phyloP scores from a whole-genome alignment of 148 eudicot species.

The Arctostaphylos glauca region DNA sequence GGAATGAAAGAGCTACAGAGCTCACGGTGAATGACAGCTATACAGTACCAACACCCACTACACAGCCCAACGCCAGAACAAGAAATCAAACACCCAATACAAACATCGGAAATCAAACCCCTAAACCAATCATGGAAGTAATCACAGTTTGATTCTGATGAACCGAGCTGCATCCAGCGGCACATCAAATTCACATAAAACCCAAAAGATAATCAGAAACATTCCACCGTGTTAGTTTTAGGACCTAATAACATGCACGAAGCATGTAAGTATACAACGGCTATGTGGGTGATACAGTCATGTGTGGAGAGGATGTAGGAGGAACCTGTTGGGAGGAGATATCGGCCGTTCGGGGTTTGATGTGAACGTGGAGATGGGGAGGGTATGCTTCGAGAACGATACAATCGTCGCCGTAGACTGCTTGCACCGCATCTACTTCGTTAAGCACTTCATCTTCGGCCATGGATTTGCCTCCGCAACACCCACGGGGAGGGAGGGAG shows the following conservation, averaged over 20 bases:
- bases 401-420: slow-evolving; percentile 91
- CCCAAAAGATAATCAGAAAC: neutral
- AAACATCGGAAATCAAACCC: neutral
- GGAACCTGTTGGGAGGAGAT: slow-evolving; percentile 77
- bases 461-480: slow-evolving; percentile 22
- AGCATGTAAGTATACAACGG: neutral
- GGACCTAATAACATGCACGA: neutral
- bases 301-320: neutral
- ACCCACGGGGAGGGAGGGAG: neutral
- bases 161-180: neutral
- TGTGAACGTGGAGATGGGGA: slow-evolving; percentile 62
- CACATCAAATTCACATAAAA: neutral
- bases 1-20: neutral
- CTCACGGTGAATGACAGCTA: neutral
- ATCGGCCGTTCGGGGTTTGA: slow-evolving; percentile 81
- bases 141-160: neutral
- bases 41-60: neutral
- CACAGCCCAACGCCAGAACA: neutral
- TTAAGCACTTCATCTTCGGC: slow-evolving; percentile 57
- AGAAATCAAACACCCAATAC: neutral
- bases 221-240: neutral
- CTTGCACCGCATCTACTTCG: slow-evolving; percentile 66
- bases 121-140: neutral
- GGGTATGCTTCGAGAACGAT: slow-evolving; percentile 49
- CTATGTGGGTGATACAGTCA: neutral